Conservation (phyloP, 1,139 yeast genomes). For the Scheffersomyces quercinus region DNA sequence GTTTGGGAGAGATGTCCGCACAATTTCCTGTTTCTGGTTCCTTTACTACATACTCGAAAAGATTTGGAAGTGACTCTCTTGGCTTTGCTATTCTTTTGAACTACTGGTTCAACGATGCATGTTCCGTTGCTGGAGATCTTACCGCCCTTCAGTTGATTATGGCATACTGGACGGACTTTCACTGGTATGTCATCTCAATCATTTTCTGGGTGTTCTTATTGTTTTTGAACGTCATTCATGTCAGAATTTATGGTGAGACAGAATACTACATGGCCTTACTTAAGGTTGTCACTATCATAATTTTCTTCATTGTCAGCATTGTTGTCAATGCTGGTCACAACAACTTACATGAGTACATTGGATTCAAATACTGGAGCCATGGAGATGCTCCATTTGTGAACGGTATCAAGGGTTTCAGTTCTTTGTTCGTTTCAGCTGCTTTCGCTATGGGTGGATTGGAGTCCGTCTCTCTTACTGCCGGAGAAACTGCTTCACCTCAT, state of each 20-base stretch:
- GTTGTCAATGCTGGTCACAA: constrained; percentile 35
- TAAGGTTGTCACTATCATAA: constrained; percentile 40
- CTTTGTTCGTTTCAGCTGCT: constrained; percentile 52
- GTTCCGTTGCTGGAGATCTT: constrained; percentile 61
- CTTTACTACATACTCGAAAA: constrained; percentile 57
- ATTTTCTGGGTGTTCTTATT: constrained; percentile 60
- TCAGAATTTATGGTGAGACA: constrained; percentile 46
- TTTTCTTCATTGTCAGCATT: constrained; percentile 41
- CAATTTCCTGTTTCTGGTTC: constrained; percentile 64
- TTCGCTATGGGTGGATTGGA: constrained; percentile 74
- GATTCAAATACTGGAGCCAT: constrained; percentile 38
- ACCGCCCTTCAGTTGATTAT: constrained; percentile 61
- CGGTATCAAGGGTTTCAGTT: constrained; percentile 42
- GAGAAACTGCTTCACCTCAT: constrained; percentile 61
- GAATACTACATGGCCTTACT: constrained; percentile 42
- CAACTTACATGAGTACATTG: constrained; percentile 34
- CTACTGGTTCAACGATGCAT: constrained; percentile 68
- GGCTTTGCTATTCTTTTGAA: constrained; percentile 64
- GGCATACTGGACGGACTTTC: constrained; percentile 63
- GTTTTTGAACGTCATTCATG: constrained; percentile 54
- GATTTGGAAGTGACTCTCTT: constrained; percentile 62
- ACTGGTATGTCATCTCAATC: constrained; percentile 56
- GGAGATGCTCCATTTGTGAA: constrained; percentile 45
- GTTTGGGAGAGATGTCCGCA: constrained; percentile 67
- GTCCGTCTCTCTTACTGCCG: constrained; percentile 64